Percentiles rank a stretch among this genome's conserved stretches.
These are phyloP conservation scores for Piper longum DNA, from an alignment of 164 flowering plant genomes.

Conservation along the genomic window DNA sequence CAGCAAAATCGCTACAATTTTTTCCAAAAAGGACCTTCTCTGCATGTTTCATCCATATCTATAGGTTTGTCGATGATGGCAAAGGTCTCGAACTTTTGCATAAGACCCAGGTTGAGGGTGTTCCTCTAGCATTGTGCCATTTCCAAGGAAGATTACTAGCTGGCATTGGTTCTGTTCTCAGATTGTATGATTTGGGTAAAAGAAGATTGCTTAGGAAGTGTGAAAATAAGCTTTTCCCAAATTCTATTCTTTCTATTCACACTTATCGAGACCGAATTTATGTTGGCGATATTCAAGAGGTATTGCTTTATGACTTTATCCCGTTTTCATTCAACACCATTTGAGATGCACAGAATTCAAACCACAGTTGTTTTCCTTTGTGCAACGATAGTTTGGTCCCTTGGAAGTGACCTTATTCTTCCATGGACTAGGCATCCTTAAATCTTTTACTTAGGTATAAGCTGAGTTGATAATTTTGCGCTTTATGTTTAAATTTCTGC, in stretches of 20 bases:
- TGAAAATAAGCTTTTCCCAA: slow-evolving; percentile 95
- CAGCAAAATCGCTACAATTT: slow-evolving; percentile 84
- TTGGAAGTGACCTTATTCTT: too few relatives aligned
- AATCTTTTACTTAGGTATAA: too few relatives aligned
- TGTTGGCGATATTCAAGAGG: slow-evolving; percentile 99
- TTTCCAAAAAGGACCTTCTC: slow-evolving; percentile 58
- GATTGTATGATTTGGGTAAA: slow-evolving; percentile 91
- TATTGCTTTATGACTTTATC: slow-evolving; percentile 14
- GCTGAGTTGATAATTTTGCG: too few relatives aligned
- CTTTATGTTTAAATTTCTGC: too few relatives aligned
- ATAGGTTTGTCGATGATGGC: slow-evolving; percentile 87
- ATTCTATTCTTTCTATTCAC: slow-evolving; percentile 67
- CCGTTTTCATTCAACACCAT: too few relatives aligned
- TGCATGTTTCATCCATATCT: slow-evolving; percentile 82
- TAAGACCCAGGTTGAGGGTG: slow-evolving; percentile 94
- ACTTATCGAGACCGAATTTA: slow-evolving; percentile 95
- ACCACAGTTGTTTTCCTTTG: not conserved
- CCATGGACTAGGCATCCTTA: too few relatives aligned
- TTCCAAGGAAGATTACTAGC: slow-evolving; percentile 94
- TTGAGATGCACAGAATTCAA: not conserved
- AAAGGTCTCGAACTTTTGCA: slow-evolving; percentile 82
- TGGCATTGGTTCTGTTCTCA: slow-evolving; percentile 83
- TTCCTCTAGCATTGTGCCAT: slow-evolving; percentile 87
- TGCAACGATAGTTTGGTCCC: too few relatives aligned
- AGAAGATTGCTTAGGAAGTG: slow-evolving; percentile 83